Evolutionary conservation across 2,329 filamentous ascomycete genomes (phyloP), one percentile per base, ranked within the genome.

Genomic region (Monosporascus sp.): DNA sequence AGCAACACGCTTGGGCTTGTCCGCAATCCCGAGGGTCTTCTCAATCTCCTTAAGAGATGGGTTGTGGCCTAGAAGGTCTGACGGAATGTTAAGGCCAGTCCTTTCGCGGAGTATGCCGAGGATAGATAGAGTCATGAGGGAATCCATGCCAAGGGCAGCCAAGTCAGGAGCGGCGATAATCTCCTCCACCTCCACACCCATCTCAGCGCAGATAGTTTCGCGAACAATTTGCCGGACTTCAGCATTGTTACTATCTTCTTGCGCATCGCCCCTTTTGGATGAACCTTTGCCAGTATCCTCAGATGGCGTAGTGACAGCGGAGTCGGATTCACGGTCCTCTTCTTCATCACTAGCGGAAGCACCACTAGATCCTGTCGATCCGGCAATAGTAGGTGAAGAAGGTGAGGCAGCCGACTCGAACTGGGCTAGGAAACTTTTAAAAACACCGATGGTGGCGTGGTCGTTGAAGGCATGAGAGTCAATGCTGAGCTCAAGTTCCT

Each of bases 101-200:
- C 78, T 77, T 63, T 83, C 80, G 20, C 78, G 75, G 26, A 84
- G 71, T 2, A 75, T 75, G 38, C 79, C 78, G 1, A 81, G 70
- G 50, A 84, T 82, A 3, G 78, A 77, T 31, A 84, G 63, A 40
- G 76, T 78, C 73, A 84, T 80, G 22, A 83, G 72, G 2, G 79
- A 84, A 63, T 84, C 81, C 72, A 84, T 80, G 3, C 81, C 81
- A 14, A 83, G 69, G 2, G 78, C 76, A n/a, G 77, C 75, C 52
- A 84, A 70, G 58, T 82, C 77, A 1, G 77, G 75, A 1, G 77
- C 77, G 22, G 78, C 77, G 3, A 78, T 67, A 31, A 84, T 74
- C 60, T 89, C 85, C 31, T 84, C 81, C 11, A 86, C 74, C 24
- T 85, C 81, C n/a, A 89, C 82, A 53, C 84, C 84, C 79, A 89